These are phyloP conservation scores for Cyclanthera cordifolia DNA, from an alignment of 306 rosid genomes.

Conservation along the genomic window DNA sequence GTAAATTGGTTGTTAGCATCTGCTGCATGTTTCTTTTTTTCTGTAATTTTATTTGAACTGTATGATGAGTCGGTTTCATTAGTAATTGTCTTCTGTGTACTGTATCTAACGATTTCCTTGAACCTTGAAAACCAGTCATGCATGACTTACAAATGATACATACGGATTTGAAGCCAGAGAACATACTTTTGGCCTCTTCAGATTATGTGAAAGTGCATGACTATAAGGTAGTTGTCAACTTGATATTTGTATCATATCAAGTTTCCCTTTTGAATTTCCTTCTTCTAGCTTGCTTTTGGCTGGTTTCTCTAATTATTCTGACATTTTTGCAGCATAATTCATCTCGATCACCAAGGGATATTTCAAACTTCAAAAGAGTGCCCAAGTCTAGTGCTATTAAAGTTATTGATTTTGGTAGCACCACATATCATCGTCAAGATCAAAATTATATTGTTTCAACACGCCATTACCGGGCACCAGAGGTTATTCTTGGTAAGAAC, in stretches of 20 bases:
- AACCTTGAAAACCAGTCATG: slow-evolving; percentile 49
- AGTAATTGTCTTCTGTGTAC: not conserved
- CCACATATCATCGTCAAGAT: slow-evolving; percentile 74
- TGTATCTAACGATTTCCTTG: not conserved
- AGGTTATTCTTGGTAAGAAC: slow-evolving; percentile 74
- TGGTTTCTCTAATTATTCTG: not conserved
- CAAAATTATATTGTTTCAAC: slow-evolving; percentile 89
- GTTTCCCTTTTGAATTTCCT: not conserved
- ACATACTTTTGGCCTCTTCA: slow-evolving; percentile 54
- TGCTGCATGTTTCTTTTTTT: not conserved
- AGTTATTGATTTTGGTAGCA: slow-evolving; percentile 98
- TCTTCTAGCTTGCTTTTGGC: not conserved
- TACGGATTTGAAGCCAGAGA: slow-evolving; percentile 92
- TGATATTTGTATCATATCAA: not conserved
- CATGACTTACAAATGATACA: slow-evolving; percentile 76
- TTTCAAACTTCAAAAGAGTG: slow-evolving; percentile 58
- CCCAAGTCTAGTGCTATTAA: slow-evolving; percentile 86
- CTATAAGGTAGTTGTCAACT: slow-evolving; percentile 38
- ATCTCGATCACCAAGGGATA: slow-evolving; percentile 56
- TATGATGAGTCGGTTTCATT: not conserved
- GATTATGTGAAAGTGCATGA: slow-evolving; percentile 73
- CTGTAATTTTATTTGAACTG: not conserved
- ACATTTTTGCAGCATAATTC: slow-evolving; percentile 33
- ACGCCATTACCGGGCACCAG: slow-evolving; percentile 93
- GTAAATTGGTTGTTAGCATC: not conserved